Conservation (phyloP, 768 basidiomycete species). For the Rhodotorula babjevae region DNA sequence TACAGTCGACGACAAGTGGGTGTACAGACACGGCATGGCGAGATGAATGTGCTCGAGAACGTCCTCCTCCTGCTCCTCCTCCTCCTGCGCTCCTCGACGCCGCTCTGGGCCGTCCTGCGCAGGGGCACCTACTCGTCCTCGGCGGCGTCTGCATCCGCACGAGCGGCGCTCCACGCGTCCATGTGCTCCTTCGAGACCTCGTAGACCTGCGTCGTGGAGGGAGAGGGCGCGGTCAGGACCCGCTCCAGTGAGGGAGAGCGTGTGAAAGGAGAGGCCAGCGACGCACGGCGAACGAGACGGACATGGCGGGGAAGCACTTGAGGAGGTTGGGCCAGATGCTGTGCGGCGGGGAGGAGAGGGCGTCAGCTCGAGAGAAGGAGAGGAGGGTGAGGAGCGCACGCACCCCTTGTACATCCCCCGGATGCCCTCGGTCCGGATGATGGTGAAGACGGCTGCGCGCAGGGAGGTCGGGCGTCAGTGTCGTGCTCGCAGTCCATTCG, state of each 20-base stretch:
- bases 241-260: too few species aligned
- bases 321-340: slow-evolving; percentile 50
- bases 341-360: neutral
- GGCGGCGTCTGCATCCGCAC: neutral
- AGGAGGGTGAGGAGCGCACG: neutral
- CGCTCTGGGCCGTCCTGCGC: too few species aligned
- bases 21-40: too few species aligned
- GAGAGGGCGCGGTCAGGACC: too few species aligned
- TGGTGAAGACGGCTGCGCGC: slow-evolving; percentile 63
- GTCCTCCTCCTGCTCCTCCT: too few species aligned
- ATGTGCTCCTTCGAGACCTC: slow-evolving; percentile 28
- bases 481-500: neutral
- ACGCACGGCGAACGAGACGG: slow-evolving; percentile 18
- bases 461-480: neutral
- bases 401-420: slow-evolving; percentile 63
- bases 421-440: slow-evolving; percentile 68
- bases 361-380: neutral
- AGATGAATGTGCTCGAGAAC: too few species aligned
- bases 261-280: neutral
- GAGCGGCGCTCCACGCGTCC: neutral
- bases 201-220: slow-evolving; percentile 9
- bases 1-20: too few species aligned
- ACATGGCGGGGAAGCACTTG: slow-evolving; percentile 36
- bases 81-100: too few species aligned
- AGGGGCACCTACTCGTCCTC: neutral